Percentiles rank a stretch among this genome's conserved stretches.
These are phyloP conservation scores for Turritis glabra DNA, from an alignment of 345 rosid genomes.

Conservation along the genomic window DNA sequence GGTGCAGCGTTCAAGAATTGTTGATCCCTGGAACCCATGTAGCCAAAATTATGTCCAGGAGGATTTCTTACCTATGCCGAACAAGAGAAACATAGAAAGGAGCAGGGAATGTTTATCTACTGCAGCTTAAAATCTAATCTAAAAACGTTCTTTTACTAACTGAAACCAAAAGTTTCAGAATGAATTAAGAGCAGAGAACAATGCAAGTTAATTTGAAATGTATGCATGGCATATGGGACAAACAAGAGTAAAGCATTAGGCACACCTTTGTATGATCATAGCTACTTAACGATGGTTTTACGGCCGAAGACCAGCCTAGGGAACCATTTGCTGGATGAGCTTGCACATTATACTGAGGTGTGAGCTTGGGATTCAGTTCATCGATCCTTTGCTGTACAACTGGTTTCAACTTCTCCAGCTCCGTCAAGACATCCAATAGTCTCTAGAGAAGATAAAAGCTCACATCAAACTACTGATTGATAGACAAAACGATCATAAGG, in stretches of 20 bases:
- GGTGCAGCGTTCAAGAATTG: slow-evolving; percentile 46
- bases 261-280: slow-evolving; percentile 57
- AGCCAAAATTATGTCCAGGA: slow-evolving; percentile 41
- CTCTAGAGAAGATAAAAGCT: slow-evolving; percentile 49
- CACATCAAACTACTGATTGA: slow-evolving; percentile 30
- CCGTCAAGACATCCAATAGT: slow-evolving; percentile 62
- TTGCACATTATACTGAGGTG: slow-evolving; percentile 44
- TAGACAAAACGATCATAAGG: not conserved
- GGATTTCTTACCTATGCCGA: slow-evolving; percentile 57
- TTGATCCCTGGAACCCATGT: slow-evolving; percentile 54
- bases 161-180: not conserved
- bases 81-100: slow-evolving; percentile 26
- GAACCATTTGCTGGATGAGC: slow-evolving; percentile 46
- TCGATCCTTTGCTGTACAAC: slow-evolving; percentile 61
- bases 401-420: slow-evolving; percentile 88
- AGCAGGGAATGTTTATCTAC: slow-evolving; percentile 20
- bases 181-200: not conserved
- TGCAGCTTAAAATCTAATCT: not conserved
- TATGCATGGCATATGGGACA: slow-evolving; percentile 17
- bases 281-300: slow-evolving; percentile 45
- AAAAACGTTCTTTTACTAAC: not conserved
- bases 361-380: slow-evolving; percentile 53
- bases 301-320: slow-evolving; percentile 48
- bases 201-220: not conserved
- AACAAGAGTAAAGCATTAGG: slow-evolving; percentile 30